phyloP scores from a whole-genome alignment of 257 asterid species.

The Eustoma russellianum region DNA sequence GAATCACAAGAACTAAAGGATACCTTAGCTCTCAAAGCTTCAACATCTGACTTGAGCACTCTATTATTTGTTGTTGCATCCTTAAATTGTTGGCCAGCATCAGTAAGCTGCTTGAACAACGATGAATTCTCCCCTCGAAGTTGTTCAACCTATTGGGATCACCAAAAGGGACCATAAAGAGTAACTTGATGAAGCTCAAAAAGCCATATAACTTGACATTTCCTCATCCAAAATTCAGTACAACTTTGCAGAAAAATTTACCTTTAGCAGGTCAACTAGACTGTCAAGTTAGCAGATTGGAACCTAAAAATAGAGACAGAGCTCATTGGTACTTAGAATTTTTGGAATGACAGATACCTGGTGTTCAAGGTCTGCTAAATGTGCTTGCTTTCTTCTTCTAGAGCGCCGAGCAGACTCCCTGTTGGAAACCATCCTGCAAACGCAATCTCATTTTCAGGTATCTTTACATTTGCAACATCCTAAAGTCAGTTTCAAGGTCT shows the following conservation, averaged over 20 bases:
- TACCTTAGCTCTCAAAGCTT: constrained; percentile 96
- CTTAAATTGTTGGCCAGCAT: constrained; percentile 62
- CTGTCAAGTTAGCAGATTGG: no score
- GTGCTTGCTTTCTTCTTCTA: constrained; percentile 75
- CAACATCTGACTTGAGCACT: constrained; percentile 83
- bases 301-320: no score
- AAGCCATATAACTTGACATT: neutral
- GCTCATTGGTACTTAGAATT: no score
- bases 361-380: constrained; percentile 62
- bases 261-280: no score
- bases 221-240: neutral
- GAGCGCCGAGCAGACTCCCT: constrained; percentile 88
- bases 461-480: neutral
- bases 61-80: constrained; percentile 74
- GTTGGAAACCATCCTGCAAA: constrained; percentile 68
- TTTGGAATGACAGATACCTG: constrained; percentile 28
- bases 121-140: constrained; percentile 52
- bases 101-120: constrained; percentile 52
- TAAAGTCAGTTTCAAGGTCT: no score
- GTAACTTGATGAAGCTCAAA: neutral
- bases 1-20: no score
- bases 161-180: neutral
- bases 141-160: constrained; percentile 45
- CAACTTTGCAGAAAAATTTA: neutral
- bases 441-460: constrained; percentile 2